These are phyloP conservation scores for Colletotrichum sp. DNA, from an alignment of 2,329 filamentous ascomycete genomes.

Conservation along the genomic window DNA sequence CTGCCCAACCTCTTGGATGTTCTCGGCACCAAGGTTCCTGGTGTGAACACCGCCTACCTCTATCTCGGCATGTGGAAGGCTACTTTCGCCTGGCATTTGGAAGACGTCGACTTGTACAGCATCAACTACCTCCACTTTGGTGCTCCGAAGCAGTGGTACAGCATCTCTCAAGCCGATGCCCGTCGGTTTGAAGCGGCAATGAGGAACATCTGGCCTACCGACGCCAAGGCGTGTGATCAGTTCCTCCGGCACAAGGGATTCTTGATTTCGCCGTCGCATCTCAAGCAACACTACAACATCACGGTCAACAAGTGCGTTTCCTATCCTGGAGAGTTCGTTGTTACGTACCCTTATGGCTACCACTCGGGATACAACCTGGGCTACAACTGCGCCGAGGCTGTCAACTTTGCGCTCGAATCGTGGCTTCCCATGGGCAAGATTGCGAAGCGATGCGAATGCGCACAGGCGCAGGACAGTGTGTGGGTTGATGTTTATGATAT, in stretches of 20 bases:
- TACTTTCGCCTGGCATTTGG: slow-evolving; percentile 98
- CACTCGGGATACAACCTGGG: slow-evolving; percentile 98
- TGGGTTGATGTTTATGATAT: slow-evolving; percentile 98
- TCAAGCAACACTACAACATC: slow-evolving; percentile 90
- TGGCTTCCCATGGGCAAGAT: slow-evolving; percentile 96
- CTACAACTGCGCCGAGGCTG: slow-evolving; percentile 98
- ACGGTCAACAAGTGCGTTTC: slow-evolving; percentile 96
- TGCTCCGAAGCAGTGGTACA: slow-evolving; percentile 99
- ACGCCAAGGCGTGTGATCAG: slow-evolving; percentile 94
- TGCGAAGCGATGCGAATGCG: slow-evolving; percentile 96
- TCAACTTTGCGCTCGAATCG: slow-evolving; percentile 95
- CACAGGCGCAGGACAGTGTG: slow-evolving; percentile 93
- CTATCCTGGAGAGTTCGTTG: slow-evolving; percentile 96
- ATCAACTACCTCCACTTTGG: slow-evolving; percentile 99
- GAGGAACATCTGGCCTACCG: slow-evolving; percentile 92
- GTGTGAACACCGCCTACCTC: slow-evolving; percentile 96
- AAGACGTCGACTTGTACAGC: slow-evolving; percentile 98
- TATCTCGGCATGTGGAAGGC: slow-evolving; percentile 99
- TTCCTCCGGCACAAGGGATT: slow-evolving; percentile 98
- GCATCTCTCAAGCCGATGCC: slow-evolving; percentile 94
- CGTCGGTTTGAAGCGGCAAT: slow-evolving; percentile 92
- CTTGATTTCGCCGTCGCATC: slow-evolving; percentile 87
- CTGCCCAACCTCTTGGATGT: slow-evolving; percentile 93
- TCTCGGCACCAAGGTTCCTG: slow-evolving; percentile 91
- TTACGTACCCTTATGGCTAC: slow-evolving; percentile 98